These are phyloP conservation scores for Phlyctochytrium bullatum DNA, from an alignment of 192 early-diverging fungal genomes.

Conservation along the genomic window DNA sequence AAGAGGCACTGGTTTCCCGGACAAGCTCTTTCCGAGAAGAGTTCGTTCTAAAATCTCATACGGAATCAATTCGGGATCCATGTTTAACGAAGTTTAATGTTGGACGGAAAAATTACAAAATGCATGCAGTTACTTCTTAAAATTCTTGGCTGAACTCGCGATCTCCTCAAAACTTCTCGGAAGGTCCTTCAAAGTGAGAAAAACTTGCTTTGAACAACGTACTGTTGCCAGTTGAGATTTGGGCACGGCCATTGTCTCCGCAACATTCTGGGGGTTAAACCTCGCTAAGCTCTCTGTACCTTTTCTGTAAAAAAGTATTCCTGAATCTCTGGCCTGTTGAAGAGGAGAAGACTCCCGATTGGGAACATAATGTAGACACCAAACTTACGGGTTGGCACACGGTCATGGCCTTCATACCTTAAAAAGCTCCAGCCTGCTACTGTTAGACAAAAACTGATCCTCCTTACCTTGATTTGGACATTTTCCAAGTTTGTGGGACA, in stretches of 20 bases:
- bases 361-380: conserved; percentile 42
- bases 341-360: conserved; percentile 29
- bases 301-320: conserved; percentile 15
- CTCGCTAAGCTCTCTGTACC: neutral
- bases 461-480: too few relatives aligned
- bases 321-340: conserved; percentile 37
- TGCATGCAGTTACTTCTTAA: too few relatives aligned
- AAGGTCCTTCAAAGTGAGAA: neutral
- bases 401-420: neutral
- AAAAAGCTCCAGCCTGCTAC: neutral
- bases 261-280: neutral
- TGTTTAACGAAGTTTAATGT: too few relatives aligned
- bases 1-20: conserved; percentile 47
- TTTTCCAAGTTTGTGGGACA: too few relatives aligned
- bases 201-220: neutral
- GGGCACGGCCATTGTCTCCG: neutral
- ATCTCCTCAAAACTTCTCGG: too few relatives aligned
- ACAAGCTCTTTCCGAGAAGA: neutral
- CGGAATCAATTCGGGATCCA: too few relatives aligned
- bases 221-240: neutral
- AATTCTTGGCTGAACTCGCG: too few relatives aligned
- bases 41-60: neutral
- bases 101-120: too few relatives aligned
- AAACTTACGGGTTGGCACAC: too few relatives aligned
- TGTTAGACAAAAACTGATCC: too few relatives aligned